Evolutionary conservation across 352 stramenopile species (phyloP).

Genomic region (Pythium chondricola): DNA sequence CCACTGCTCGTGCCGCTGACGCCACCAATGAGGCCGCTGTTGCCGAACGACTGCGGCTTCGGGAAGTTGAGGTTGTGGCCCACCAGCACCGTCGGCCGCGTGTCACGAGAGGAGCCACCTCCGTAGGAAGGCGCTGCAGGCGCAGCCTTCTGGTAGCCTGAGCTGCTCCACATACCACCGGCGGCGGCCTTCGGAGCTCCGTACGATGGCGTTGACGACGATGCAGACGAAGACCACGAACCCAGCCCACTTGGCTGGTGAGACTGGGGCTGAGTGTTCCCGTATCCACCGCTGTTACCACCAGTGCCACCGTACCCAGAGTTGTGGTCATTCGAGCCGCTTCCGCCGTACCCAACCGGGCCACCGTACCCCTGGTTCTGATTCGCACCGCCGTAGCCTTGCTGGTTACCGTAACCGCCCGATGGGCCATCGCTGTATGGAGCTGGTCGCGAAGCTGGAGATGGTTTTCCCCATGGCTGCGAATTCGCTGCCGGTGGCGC

Average conservation of each 20-base stretch:
- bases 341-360: slow-evolving; percentile 27
- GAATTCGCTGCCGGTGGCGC: slow-evolving; percentile 1
- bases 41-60: slow-evolving; percentile 41
- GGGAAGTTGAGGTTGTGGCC: slow-evolving; percentile 74
- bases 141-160: slow-evolving; percentile 71
- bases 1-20: slow-evolving; percentile 26
- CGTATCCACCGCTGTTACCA: slow-evolving; percentile 21
- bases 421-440: slow-evolving; percentile 50
- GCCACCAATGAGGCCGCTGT: slow-evolving; percentile 36
- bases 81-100: slow-evolving; percentile 77
- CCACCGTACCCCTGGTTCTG: slow-evolving; percentile 24
- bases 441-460: slow-evolving; percentile 27
- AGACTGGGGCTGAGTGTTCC: slow-evolving; percentile 7
- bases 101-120: slow-evolving; percentile 47
- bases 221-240: slow-evolving; percentile 38
- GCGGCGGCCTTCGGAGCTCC: slow-evolving; percentile 29
- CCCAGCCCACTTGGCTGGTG: slow-evolving; percentile 34
- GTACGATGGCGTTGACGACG: slow-evolving; percentile 20
- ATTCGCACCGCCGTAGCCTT: slow-evolving; percentile 20
- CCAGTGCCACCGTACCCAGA: slow-evolving; percentile 14
- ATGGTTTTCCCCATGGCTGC: slow-evolving; percentile 34
- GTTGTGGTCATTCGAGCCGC: slow-evolving; percentile 16
- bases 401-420: slow-evolving; percentile 16
- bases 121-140: slow-evolving; percentile 38
- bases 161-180: slow-evolving; percentile 71